Percentiles rank a stretch among this genome's conserved stretches.
Conservation (phyloP, 768 basidiomycete species). For the Tephrocybe sp. region DNA sequence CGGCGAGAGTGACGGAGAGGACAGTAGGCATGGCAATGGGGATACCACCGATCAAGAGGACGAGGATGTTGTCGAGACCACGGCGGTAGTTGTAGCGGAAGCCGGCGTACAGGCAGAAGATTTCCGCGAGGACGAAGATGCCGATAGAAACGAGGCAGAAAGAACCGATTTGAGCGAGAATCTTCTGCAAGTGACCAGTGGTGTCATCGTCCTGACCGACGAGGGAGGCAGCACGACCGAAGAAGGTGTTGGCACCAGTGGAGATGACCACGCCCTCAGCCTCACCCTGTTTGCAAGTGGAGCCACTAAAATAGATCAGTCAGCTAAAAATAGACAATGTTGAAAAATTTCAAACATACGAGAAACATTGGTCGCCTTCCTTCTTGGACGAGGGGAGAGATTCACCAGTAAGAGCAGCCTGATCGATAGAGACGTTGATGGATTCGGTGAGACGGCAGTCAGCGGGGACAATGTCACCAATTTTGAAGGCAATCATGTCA, state of each 20-base stretch:
- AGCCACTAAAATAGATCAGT: slow-evolving; percentile 57
- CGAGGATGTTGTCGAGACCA: slow-evolving; percentile 96
- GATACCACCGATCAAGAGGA: slow-evolving; percentile 99
- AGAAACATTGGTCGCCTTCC: slow-evolving; percentile 95
- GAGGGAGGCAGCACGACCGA: slow-evolving; percentile 96
- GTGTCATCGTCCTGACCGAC: slow-evolving; percentile 98
- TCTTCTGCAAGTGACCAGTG: slow-evolving; percentile 97
- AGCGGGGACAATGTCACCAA: slow-evolving; percentile 97
- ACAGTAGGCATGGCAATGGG: slow-evolving; percentile 99
- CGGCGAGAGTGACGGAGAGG: slow-evolving; percentile 95
- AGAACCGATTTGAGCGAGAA: slow-evolving; percentile 95
- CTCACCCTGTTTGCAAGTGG: slow-evolving; percentile 98
- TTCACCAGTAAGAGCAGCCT: slow-evolving; percentile 97
- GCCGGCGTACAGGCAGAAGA: slow-evolving; percentile 89
- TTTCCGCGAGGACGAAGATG: slow-evolving; percentile 93
- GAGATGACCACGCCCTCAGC: slow-evolving; percentile 99
- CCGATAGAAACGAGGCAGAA: slow-evolving; percentile 98
- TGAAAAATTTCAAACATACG: slow-evolving; percentile 52
- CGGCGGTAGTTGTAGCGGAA: slow-evolving; percentile 91
- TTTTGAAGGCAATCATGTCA: slow-evolving; percentile 97
- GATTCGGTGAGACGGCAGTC: slow-evolving; percentile 97
- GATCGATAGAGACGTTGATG: slow-evolving; percentile 97
- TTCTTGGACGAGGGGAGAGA: slow-evolving; percentile 94
- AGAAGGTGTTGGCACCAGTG: slow-evolving; percentile 97
- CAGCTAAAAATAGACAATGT: slow-evolving; percentile 7